Conservation (phyloP, 1,284 basidiomycete genomes). For the Austropuccinia psidii region DNA sequence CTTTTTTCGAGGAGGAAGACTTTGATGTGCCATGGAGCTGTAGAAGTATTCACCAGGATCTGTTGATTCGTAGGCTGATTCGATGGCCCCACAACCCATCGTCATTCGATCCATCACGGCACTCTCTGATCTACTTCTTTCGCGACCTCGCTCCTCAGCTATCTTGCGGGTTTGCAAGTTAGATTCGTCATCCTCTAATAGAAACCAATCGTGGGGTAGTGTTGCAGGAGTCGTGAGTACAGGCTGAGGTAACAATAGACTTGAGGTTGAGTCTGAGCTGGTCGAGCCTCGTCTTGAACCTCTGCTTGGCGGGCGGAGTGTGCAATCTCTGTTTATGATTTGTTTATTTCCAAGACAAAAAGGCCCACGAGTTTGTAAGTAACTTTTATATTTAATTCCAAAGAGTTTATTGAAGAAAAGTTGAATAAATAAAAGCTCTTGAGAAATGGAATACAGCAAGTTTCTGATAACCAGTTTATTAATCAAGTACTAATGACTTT, state of each 20-base stretch:
- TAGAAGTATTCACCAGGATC: background rate
- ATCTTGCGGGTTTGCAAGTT: background rate
- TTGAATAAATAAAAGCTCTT: no score
- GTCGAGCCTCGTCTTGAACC: conserved; percentile 9
- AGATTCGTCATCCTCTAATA: background rate
- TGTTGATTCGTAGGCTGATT: background rate
- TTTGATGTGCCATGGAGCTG: no score
- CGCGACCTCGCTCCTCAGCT: conserved; percentile 1
- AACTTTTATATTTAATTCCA: no score
- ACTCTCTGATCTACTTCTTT: conserved; percentile 13
- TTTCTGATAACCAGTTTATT: no score
- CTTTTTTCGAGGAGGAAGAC: background rate
- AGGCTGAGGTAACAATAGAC: background rate
- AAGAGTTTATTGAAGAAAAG: no score
- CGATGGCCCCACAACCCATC: background rate
- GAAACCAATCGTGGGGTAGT: background rate
- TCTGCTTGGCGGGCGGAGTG: background rate
- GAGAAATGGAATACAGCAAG: no score
- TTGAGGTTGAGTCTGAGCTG: background rate
- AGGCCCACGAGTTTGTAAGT: background rate
- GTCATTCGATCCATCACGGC: no score
- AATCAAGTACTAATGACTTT: no score
- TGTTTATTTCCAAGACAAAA: background rate
- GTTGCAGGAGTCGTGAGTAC: background rate
- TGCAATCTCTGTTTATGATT: background rate